phyloP scores from a whole-genome alignment of 140 eudicot species.

The Senecio squalidus region DNA sequence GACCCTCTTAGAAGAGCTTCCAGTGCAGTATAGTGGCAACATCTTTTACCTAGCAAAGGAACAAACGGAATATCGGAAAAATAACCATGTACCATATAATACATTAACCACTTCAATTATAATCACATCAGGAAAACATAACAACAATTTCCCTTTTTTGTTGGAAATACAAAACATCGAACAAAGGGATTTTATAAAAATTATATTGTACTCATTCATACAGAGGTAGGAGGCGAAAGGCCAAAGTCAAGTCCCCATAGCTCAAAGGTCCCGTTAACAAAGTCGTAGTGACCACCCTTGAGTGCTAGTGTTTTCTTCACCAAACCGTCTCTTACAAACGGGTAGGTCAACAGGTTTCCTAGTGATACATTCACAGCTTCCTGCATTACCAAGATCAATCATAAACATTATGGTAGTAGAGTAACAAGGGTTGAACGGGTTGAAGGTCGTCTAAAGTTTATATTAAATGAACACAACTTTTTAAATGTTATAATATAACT shows the following conservation, averaged over 20 bases:
- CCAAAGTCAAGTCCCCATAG: constrained; percentile 84
- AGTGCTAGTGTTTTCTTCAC: constrained; percentile 64
- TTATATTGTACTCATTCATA: constrained; percentile 40
- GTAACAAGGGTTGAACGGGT: too few species aligned
- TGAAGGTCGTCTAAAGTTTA: too few species aligned
- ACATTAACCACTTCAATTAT: constrained; percentile 26
- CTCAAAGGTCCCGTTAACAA: constrained; percentile 79
- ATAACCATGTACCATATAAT: constrained; percentile 25
- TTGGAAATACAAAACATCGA: constrained; percentile 28
- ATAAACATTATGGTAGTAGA: too few species aligned
- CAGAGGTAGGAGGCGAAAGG: constrained; percentile 55
- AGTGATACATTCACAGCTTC: constrained; percentile 84
- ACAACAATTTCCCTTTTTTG: constrained; percentile 19
- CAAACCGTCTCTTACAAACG: constrained; percentile 81
- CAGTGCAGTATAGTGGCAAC: constrained; percentile 97
- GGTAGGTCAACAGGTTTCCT: constrained; percentile 68
- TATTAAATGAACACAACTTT: neutral
- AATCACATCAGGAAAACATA: constrained; percentile 24
- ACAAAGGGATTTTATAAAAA: constrained; percentile 14
- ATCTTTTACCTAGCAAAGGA: constrained; percentile 89
- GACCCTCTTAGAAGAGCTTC: constrained; percentile 66
- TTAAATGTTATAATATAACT: too few species aligned
- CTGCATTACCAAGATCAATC: constrained; percentile 27
- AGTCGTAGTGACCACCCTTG: constrained; percentile 90
- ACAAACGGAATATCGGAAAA: constrained; percentile 33